Conservation (phyloP, 2,329 filamentous ascomycete genomes). For the Fusarium anguioides region DNA sequence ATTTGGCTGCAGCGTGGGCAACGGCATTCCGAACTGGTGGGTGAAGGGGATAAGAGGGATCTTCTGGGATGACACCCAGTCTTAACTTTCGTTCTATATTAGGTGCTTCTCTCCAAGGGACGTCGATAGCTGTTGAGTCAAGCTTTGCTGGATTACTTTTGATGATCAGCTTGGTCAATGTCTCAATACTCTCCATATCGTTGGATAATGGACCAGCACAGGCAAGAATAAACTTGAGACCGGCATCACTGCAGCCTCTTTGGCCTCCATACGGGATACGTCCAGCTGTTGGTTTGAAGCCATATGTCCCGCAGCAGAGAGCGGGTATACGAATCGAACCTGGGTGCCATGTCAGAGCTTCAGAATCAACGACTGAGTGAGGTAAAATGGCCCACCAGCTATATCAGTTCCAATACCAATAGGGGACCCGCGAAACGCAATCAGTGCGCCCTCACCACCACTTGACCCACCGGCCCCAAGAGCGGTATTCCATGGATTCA, state of each 20-base stretch:
- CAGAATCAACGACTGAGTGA: no score
- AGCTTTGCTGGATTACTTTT: background rate
- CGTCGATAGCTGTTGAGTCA: slow-evolving; percentile 13
- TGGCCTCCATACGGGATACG: slow-evolving; percentile 22
- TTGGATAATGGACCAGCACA: slow-evolving; percentile 20
- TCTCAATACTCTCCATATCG: slow-evolving; percentile 12
- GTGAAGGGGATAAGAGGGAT: slow-evolving; percentile 11
- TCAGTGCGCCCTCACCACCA: slow-evolving; percentile 60
- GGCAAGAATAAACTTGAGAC: background rate
- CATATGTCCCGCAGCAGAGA: slow-evolving; percentile 35
- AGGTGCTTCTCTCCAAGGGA: slow-evolving; percentile 9
- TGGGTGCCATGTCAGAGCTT: background rate
- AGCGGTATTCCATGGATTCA: slow-evolving; percentile 68
- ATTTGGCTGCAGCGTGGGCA: background rate
- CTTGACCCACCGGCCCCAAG: slow-evolving; percentile 69
- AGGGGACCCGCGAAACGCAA: slow-evolving; percentile 49
- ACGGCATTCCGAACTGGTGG: slow-evolving; percentile 12
- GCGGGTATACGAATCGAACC: slow-evolving; percentile 45
- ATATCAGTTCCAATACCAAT: slow-evolving; percentile 51
- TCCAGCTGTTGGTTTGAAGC: slow-evolving; percentile 19
- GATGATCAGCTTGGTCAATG: slow-evolving; percentile 4
- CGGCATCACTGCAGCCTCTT: background rate
- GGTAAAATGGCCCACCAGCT: no score
- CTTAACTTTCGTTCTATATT: background rate
- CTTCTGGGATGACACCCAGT: slow-evolving; percentile 14